These are phyloP conservation scores for Zygosaccharomyces rouxii DNA, from an alignment of 805 yeast species.

Conservation along the genomic window DNA sequence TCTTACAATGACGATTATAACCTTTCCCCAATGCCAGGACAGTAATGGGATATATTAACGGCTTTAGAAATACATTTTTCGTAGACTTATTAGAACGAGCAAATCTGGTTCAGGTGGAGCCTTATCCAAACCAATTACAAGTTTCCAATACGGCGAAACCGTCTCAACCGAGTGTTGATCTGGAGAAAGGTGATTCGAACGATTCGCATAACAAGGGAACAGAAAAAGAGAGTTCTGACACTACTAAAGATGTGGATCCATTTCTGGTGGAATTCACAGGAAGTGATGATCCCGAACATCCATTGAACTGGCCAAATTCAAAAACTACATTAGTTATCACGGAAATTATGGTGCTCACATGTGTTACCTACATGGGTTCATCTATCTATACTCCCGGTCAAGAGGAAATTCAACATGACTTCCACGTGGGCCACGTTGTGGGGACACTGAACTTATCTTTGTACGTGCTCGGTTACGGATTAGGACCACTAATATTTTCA, in stretches of 20 bases:
- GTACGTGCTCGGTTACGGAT: constrained; percentile 57
- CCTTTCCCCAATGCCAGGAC: background rate
- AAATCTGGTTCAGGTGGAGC: background rate
- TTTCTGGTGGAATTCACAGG: constrained; percentile 28
- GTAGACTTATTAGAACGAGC: constrained; percentile 24
- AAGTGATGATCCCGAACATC: constrained; percentile 49
- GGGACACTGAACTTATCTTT: constrained; percentile 50
- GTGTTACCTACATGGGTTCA: constrained; percentile 52
- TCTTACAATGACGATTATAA: background rate
- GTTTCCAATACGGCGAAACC: background rate
- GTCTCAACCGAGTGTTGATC: background rate
- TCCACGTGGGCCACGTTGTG: constrained; percentile 40
- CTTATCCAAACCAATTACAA: background rate
- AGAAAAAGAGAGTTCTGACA: background rate
- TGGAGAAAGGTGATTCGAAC: background rate
- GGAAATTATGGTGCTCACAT: constrained; percentile 43
- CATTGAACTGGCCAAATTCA: constrained; percentile 49
- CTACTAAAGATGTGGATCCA: constrained; percentile 28
- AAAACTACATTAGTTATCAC: constrained; percentile 39
- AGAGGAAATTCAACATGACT: constrained; percentile 42
- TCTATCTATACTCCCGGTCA: constrained; percentile 53
- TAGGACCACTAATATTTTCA: constrained; percentile 56
- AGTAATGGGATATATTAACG: constrained; percentile 9
- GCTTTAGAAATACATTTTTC: constrained; percentile 22
- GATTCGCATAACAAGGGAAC: background rate